These are phyloP conservation scores for Fusarium sulawesiense DNA, from an alignment of 2,329 filamentous ascomycete genomes.

Conservation along the genomic window DNA sequence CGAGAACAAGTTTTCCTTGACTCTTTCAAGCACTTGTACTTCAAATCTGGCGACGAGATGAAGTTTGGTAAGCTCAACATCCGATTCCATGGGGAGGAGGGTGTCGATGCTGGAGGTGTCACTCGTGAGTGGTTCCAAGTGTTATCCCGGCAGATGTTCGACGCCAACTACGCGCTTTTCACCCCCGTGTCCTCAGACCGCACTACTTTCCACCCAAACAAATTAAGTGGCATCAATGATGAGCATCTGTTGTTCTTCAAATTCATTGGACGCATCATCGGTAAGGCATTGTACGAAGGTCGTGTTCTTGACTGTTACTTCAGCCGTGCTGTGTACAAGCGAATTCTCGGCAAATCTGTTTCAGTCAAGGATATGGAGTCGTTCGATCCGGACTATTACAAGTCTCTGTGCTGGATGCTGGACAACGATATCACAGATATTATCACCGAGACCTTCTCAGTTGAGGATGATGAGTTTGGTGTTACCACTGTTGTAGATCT, in stretches of 20 bases:
- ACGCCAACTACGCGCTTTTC: slow-evolving; percentile 96
- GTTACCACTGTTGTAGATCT: slow-evolving; percentile 89
- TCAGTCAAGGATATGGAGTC: slow-evolving; percentile 99
- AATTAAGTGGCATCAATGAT: slow-evolving; percentile 90
- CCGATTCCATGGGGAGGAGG: slow-evolving; percentile 96
- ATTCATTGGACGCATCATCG: slow-evolving; percentile 98
- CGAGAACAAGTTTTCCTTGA: slow-evolving; percentile 97
- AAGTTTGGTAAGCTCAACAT: slow-evolving; percentile 99
- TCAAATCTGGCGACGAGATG: slow-evolving; percentile 96
- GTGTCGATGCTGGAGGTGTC: slow-evolving; percentile 96
- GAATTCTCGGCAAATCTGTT: slow-evolving; percentile 92
- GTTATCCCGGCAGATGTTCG: slow-evolving; percentile 97
- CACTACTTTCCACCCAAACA: slow-evolving; percentile 98
- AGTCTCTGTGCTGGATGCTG: slow-evolving; percentile 97
- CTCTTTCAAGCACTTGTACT: slow-evolving; percentile 98
- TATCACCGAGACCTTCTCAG: slow-evolving; percentile 94
- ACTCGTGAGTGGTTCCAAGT: slow-evolving; percentile 99
- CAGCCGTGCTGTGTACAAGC: slow-evolving; percentile 97
- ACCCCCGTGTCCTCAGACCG: slow-evolving; percentile 96
- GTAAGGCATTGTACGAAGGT: slow-evolving; percentile 96
- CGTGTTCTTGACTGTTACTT: slow-evolving; percentile 98
- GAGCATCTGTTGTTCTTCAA: slow-evolving; percentile 99
- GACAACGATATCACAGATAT: slow-evolving; percentile 99
- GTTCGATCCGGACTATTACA: slow-evolving; percentile 98
- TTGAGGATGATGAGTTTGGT: slow-evolving; percentile 94